phyloP scores from a whole-genome alignment of 108 stramenopile species.

The Nannochloropsis oceanica region DNA sequence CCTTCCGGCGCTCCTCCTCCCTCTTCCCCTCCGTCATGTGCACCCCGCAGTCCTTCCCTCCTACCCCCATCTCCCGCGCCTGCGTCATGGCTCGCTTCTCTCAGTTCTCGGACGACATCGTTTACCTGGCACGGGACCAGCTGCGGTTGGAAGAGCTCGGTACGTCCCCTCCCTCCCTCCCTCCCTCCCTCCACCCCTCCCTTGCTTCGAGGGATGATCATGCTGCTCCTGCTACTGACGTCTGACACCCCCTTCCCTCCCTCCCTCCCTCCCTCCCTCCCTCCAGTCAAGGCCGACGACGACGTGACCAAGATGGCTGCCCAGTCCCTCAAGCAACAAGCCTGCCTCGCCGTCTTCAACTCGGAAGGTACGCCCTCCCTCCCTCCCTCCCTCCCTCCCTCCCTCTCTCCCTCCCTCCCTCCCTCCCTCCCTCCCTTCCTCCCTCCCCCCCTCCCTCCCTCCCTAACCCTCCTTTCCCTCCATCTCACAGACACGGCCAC shows the following conservation, averaged over 20 bases:
- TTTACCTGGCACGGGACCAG: conserved; percentile 84
- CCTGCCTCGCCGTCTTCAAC: too few species aligned
- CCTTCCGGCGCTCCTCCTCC: background rate
- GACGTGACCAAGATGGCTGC: too few species aligned
- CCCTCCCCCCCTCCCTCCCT: background rate
- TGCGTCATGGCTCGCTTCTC: conserved; percentile 52
- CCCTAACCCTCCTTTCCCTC: background rate
- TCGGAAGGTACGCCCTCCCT: background rate
- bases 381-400: background rate
- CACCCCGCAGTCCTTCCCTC: conserved; percentile 87
- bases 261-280: too few species aligned
- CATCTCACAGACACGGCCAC: too few species aligned
- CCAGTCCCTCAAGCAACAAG: too few species aligned
- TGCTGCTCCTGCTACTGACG: too few species aligned
- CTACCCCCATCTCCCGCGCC: conserved; percentile 67
- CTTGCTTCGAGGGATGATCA: background rate
- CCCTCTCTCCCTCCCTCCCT: background rate
- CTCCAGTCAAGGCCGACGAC: too few species aligned
- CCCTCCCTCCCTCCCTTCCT: background rate
- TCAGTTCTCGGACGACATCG: conserved; percentile 73
- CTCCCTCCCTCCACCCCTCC: background rate
- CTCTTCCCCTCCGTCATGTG: conserved; percentile 51
- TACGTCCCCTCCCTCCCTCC: background rate
- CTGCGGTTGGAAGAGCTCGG: conserved; percentile 53
- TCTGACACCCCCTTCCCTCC: too few species aligned